Percentiles rank a stretch among this genome's conserved stretches.
Conservation (phyloP, 495 filamentous ascomycete genomes). For the Daldinia concentrica region DNA sequence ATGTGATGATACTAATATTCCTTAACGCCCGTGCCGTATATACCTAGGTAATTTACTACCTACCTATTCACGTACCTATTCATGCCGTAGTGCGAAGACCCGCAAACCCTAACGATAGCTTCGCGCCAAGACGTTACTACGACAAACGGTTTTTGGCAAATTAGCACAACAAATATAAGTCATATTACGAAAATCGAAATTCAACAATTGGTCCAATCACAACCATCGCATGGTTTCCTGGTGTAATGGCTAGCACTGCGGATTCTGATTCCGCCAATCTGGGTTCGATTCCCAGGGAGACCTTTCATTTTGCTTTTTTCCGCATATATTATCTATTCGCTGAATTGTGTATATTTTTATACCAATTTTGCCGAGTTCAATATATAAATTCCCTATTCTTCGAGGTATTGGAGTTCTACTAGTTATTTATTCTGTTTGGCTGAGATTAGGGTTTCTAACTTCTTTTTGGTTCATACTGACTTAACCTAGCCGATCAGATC, state of each 20-base stretch:
- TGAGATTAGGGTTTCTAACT: too few species aligned
- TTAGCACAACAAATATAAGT: neutral
- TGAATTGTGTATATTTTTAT: neutral
- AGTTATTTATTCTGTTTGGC: neutral
- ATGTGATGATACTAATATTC: too few species aligned
- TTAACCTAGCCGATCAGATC: too few species aligned
- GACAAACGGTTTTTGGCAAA: neutral
- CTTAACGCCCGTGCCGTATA: too few species aligned
- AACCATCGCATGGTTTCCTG: slow-evolving; percentile 29
- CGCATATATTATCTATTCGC: neutral
- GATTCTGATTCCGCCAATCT: slow-evolving; percentile 49
- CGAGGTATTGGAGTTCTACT: neutral
- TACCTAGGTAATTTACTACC: too few species aligned
- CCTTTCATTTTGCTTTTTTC: slow-evolving; percentile 26
- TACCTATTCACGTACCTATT: too few species aligned
- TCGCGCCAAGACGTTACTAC: neutral
- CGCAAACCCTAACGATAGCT: neutral
- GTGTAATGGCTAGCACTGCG: slow-evolving; percentile 44
- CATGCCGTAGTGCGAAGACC: too few species aligned
- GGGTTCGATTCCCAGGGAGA: slow-evolving; percentile 54
- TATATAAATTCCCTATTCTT: neutral
- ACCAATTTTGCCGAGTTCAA: too few species aligned
- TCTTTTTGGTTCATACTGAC: too few species aligned
- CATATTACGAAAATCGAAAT: neutral
- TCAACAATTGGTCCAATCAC: slow-evolving; percentile 17